Conservation (phyloP, 2,329 filamentous ascomycete species). For the Knufia petricola region DNA sequence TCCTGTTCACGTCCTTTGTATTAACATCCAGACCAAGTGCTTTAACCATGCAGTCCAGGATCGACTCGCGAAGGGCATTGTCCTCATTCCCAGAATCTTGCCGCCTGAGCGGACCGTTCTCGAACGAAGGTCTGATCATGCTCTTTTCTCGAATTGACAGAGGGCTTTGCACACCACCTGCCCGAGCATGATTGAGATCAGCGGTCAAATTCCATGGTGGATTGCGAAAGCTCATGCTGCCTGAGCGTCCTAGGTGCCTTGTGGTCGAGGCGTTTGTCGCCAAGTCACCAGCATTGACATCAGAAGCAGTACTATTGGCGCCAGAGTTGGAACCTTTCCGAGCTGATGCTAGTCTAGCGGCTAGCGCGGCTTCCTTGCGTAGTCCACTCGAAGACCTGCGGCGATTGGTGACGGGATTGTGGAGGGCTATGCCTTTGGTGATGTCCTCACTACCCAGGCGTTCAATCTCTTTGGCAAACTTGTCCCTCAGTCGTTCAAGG, state of each 20-base stretch:
- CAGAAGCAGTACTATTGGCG: slow-evolving; percentile 27
- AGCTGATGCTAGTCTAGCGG: slow-evolving; percentile 49
- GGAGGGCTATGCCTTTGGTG: slow-evolving; percentile 86
- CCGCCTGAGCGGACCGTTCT: slow-evolving; percentile 45
- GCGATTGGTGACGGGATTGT: slow-evolving; percentile 63
- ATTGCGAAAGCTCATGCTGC: slow-evolving; percentile 4
- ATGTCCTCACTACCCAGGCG: slow-evolving; percentile 70
- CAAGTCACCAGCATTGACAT: slow-evolving; percentile 65
- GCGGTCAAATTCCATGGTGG: slow-evolving; percentile 1
- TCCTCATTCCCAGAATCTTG: slow-evolving; percentile 84
- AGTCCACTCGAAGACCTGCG: slow-evolving; percentile 64
- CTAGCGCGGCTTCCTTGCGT: slow-evolving; percentile 68
- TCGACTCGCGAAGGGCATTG: slow-evolving; percentile 74
- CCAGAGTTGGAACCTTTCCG: slow-evolving; percentile 7
- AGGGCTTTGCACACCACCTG: slow-evolving; percentile 27
- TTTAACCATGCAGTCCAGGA: slow-evolving; percentile 92
- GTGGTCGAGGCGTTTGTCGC: slow-evolving; percentile 3
- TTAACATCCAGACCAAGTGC: slow-evolving; percentile 65
- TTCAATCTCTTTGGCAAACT: slow-evolving; percentile 78
- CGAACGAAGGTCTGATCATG: slow-evolving; percentile 28
- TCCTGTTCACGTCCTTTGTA: slow-evolving; percentile 30
- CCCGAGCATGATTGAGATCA: neutral
- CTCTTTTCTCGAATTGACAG: slow-evolving; percentile 35
- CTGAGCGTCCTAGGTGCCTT: slow-evolving; percentile 1
- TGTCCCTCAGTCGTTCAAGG: slow-evolving; percentile 77